Evolutionary conservation across 1,284 basidiomycete species (phyloP).

Genomic region (Pseudozyma thailandica): DNA sequence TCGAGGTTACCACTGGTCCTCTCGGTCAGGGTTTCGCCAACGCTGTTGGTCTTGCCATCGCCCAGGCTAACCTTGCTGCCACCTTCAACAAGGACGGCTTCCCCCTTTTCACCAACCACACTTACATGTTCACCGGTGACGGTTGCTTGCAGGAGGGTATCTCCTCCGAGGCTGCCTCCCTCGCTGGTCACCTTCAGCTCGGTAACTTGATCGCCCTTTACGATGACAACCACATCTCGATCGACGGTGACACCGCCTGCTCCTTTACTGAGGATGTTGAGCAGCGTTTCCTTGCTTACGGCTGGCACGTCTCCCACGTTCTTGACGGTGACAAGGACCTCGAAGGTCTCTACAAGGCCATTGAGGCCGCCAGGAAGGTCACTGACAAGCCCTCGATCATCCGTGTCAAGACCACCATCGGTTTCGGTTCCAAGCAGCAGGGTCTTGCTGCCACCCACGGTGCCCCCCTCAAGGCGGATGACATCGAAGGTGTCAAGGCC

Average conservation of each 20-base stretch:
- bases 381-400: slow-evolving; percentile 88
- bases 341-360: slow-evolving; percentile 80
- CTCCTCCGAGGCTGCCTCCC: slow-evolving; percentile 85
- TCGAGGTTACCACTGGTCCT: slow-evolving; percentile 96
- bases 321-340: slow-evolving; percentile 87
- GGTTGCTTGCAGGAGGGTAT: slow-evolving; percentile 97
- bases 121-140: slow-evolving; percentile 89
- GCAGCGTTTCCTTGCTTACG: slow-evolving; percentile 87
- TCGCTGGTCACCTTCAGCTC: slow-evolving; percentile 89
- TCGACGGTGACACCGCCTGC: slow-evolving; percentile 89
- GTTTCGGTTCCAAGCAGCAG: slow-evolving; percentile 89
- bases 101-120: slow-evolving; percentile 87
- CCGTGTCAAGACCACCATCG: slow-evolving; percentile 87
- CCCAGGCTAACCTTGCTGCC: slow-evolving; percentile 87
- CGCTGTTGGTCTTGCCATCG: slow-evolving; percentile 91
- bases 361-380: slow-evolving; percentile 80
- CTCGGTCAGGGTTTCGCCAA: slow-evolving; percentile 89
- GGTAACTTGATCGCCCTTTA: slow-evolving; percentile 80
- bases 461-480: slow-evolving; percentile 89
- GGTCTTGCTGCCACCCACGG: slow-evolving; percentile 95
- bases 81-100: slow-evolving; percentile 89
- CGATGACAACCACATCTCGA: slow-evolving; percentile 82
- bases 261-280: slow-evolving; percentile 95
- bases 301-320: slow-evolving; percentile 90
- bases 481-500: slow-evolving; percentile 83